Conservation (phyloP, 176 grass and related monocot species). For the Thalia dealbata region DNA sequence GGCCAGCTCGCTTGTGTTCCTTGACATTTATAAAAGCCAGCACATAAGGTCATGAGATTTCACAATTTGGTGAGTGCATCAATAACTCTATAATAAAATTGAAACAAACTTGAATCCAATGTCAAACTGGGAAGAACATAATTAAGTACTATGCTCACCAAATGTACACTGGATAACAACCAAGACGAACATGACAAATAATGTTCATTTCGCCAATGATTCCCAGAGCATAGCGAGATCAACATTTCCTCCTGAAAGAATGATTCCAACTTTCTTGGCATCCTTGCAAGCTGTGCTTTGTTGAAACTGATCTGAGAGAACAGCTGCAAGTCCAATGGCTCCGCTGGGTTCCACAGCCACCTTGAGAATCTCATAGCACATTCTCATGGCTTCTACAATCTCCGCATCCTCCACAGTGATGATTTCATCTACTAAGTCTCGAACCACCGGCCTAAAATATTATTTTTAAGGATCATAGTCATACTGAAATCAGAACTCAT, state of each 20-base stretch:
- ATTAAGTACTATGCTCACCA: neutral
- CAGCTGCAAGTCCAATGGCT: constrained; percentile 59
- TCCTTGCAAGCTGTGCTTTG: constrained; percentile 48
- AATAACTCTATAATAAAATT: neutral
- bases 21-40: neutral
- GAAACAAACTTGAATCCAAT: neutral
- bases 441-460: constrained; percentile 63
- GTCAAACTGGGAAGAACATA: neutral
- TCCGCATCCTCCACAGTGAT: constrained; percentile 69
- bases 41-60: neutral
- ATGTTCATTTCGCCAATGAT: constrained; percentile 29
- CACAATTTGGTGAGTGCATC: no score
- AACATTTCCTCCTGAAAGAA: constrained; percentile 80
- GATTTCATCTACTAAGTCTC: constrained; percentile 74
- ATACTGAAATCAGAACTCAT: neutral
- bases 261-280: constrained; percentile 65
- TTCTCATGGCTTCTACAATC: constrained; percentile 75
- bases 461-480: neutral
- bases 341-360: constrained; percentile 75
- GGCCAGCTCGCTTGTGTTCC: neutral
- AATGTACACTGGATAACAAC: neutral
- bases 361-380: constrained; percentile 87
- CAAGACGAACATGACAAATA: neutral
- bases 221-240: constrained; percentile 75
- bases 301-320: constrained; percentile 65